Evolutionary conservation across 345 rosid genomes (phyloP).

Genomic region (Anastatica hierochuntica): DNA sequence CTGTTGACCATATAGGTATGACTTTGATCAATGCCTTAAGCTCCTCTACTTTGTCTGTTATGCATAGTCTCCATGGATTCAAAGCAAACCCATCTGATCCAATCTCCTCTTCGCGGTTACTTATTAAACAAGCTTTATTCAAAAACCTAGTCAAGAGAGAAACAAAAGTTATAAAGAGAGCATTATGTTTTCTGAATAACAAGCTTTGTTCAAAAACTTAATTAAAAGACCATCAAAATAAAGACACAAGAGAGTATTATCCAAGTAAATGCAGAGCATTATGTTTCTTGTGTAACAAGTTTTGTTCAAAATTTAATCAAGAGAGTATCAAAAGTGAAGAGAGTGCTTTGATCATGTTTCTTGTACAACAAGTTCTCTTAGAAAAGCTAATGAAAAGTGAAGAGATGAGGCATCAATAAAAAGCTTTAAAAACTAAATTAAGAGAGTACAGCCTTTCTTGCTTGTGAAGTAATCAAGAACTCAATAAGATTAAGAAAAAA

Average conservation of each 20-base stretch:
- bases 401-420: too few relatives aligned
- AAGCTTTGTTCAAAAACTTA: not conserved
- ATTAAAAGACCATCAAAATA: not conserved
- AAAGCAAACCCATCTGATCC: slow-evolving; percentile 49
- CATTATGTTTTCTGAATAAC: not conserved
- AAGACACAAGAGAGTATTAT: too few relatives aligned
- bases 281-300: not conserved
- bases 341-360: too few relatives aligned
- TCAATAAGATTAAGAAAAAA: too few relatives aligned
- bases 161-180: not conserved
- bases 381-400: too few relatives aligned
- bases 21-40: slow-evolving; percentile 57
- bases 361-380: slow-evolving; percentile 1
- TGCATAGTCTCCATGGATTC: slow-evolving; percentile 70
- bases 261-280: not conserved
- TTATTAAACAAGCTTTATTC: slow-evolving; percentile 58
- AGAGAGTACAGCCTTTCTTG: not conserved
- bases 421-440: too few relatives aligned
- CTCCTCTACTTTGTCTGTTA: slow-evolving; percentile 73
- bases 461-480: not conserved
- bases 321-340: too few relatives aligned
- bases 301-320: not conserved
- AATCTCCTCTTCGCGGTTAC: slow-evolving; percentile 39
- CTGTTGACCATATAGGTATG: slow-evolving; percentile 69
- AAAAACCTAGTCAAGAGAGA: slow-evolving; percentile 39